Evolutionary conservation across 805 yeast species (phyloP).

Genomic region (Yamadazyma olivae): DNA sequence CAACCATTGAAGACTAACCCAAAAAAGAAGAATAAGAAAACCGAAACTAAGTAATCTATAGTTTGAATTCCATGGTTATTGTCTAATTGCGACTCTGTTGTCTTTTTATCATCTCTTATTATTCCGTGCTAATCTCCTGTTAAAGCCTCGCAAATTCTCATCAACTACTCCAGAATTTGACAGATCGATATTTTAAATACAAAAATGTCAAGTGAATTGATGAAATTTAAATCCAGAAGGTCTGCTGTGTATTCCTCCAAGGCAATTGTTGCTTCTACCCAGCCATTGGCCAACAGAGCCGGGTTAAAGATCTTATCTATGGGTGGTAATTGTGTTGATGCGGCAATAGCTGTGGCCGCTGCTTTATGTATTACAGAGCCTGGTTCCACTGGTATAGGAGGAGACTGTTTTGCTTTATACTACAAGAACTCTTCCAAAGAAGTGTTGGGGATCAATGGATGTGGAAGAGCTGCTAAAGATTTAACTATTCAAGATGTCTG

Average conservation of each 20-base stretch:
- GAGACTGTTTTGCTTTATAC: conserved; percentile 64
- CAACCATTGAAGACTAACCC: conserved; percentile 49
- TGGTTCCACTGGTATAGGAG: conserved; percentile 62
- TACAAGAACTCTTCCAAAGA: conserved; percentile 47
- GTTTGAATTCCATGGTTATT: too few relatives aligned
- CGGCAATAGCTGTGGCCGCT: conserved; percentile 59
- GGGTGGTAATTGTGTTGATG: conserved; percentile 76
- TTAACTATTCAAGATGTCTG: conserved; percentile 47
- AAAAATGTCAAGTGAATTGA: conserved; percentile 19
- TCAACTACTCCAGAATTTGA: not conserved
- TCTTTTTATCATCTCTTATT: not conserved
- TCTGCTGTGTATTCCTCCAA: conserved; percentile 71
- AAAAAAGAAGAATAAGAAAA: conserved; percentile 22
- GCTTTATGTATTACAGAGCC: conserved; percentile 57
- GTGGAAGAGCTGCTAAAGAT: conserved; percentile 63
- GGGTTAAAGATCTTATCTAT: conserved; percentile 60
- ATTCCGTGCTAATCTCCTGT: too few relatives aligned
- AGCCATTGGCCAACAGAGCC: conserved; percentile 74
- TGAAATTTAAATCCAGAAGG: conserved; percentile 53
- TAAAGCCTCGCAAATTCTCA: too few relatives aligned
- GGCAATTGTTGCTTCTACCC: conserved; percentile 74
- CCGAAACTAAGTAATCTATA: not conserved
- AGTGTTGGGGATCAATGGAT: conserved; percentile 70
- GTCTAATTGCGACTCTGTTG: too few relatives aligned
- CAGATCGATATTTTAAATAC: too few relatives aligned